phyloP scores from a whole-genome alignment of 805 yeast genomes.

The Spathaspora boniae region DNA sequence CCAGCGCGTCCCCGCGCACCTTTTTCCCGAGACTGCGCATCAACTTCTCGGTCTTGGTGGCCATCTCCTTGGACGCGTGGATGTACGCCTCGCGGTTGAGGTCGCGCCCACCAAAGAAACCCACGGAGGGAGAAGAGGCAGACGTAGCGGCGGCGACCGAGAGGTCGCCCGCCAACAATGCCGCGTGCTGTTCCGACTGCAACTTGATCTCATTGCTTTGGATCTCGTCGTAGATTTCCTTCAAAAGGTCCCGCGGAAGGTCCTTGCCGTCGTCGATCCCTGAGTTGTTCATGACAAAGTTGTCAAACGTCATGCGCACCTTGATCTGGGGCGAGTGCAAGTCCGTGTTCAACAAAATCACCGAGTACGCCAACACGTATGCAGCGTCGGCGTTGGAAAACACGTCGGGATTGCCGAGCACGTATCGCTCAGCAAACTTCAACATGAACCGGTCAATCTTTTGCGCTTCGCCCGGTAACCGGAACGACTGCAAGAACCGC shows the following conservation, averaged over 20 bases:
- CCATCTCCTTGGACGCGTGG: slow-evolving; percentile 89
- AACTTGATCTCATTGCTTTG: slow-evolving; percentile 81
- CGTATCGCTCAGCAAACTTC: slow-evolving; percentile 91
- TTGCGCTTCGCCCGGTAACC: slow-evolving; percentile 98
- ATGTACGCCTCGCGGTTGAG: slow-evolving; percentile 76
- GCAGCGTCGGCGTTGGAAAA: slow-evolving; percentile 94
- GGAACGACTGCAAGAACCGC: slow-evolving; percentile 75
- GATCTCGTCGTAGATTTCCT: slow-evolving; percentile 73
- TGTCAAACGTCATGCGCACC: slow-evolving; percentile 82
- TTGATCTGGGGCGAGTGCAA: slow-evolving; percentile 86
- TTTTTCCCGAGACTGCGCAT: slow-evolving; percentile 61
- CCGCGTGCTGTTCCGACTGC: slow-evolving; percentile 91
- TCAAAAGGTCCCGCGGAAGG: slow-evolving; percentile 69
- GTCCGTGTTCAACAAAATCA: slow-evolving; percentile 91
- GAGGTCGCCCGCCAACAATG: slow-evolving; percentile 66
- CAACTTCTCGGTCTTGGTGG: slow-evolving; percentile 81
- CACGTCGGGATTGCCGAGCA: slow-evolving; percentile 80
- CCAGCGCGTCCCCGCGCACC: slow-evolving; percentile 36
- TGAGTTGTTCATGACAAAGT: slow-evolving; percentile 78
- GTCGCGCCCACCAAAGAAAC: slow-evolving; percentile 70
- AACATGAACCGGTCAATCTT: slow-evolving; percentile 95
- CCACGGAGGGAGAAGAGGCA: slow-evolving; percentile 38
- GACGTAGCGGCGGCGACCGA: slow-evolving; percentile 26
- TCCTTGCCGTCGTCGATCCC: slow-evolving; percentile 93
- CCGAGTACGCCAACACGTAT: slow-evolving; percentile 87